Evolutionary conservation across 139 green algal species (phyloP).

Genomic region (Spirogloea muscicola): DNA sequence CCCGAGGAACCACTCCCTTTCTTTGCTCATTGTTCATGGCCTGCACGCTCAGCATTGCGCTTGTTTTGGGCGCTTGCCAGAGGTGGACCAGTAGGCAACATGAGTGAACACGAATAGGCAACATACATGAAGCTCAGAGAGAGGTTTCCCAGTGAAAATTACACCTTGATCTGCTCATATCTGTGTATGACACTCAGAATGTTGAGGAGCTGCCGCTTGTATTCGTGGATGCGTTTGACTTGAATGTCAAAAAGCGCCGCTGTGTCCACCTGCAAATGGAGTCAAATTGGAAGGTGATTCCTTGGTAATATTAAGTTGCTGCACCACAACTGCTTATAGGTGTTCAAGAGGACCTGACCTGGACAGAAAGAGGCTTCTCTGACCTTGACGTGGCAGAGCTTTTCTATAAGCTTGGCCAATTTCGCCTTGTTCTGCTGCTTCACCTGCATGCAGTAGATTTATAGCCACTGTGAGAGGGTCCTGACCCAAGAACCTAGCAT

Average conservation of each 20-base stretch:
- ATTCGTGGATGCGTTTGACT: slow-evolving; percentile 99
- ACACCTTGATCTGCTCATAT: slow-evolving; percentile 50
- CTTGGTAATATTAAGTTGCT: no score
- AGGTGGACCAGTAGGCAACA: neutral
- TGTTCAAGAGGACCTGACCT: no score
- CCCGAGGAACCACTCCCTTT: slow-evolving; percentile 71
- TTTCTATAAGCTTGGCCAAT: slow-evolving; percentile 64
- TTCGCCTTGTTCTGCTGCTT: slow-evolving; percentile 79
- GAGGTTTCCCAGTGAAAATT: no score
- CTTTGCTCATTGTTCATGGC: slow-evolving; percentile 67
- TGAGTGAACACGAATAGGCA: neutral
- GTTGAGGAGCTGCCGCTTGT: slow-evolving; percentile 91
- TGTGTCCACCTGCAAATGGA: slow-evolving; percentile 59
- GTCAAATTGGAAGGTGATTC: no score
- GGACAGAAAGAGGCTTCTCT: no score
- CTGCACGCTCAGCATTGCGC: no score
- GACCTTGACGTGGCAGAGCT: slow-evolving; percentile 66
- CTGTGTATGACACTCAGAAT: slow-evolving; percentile 63
- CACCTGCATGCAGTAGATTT: slow-evolving; percentile 52
- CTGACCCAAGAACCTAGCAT: no score
- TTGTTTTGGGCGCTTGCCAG: neutral
- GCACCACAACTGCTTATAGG: no score
- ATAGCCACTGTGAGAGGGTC: no score
- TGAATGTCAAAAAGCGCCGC: slow-evolving; percentile 92
- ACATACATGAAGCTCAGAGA: no score